phyloP scores from a whole-genome alignment of 2,329 filamentous ascomycete species.

The Alternaria angustiovoidea region DNA sequence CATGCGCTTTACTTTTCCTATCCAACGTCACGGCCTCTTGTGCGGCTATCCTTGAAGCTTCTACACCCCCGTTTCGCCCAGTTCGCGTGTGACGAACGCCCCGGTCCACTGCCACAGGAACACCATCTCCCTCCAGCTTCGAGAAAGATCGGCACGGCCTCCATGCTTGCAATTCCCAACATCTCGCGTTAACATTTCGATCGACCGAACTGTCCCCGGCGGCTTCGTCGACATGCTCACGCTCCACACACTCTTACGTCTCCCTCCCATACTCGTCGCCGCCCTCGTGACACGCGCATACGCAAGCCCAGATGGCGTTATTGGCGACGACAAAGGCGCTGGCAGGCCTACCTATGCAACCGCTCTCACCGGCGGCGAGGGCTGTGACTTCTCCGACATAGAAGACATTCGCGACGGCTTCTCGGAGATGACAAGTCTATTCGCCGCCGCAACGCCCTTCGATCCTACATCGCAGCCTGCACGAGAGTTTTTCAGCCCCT shows the following conservation, averaged over 20 bases:
- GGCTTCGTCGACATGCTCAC: constrained; percentile 32
- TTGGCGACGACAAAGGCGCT: constrained; percentile 32
- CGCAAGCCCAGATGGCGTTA: constrained; percentile 34
- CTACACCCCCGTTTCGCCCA: not conserved
- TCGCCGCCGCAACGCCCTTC: constrained; percentile 35
- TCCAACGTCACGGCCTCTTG: not conserved
- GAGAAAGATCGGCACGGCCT: constrained; percentile 11
- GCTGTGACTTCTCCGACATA: constrained; percentile 36
- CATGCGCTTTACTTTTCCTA: constrained; percentile 10
- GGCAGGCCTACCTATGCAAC: constrained; percentile 29
- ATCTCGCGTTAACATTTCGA: constrained; percentile 5
- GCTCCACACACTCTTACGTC: constrained; percentile 26
- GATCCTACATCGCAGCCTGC: constrained; percentile 33
- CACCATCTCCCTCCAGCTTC: not conserved
- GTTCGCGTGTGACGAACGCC: constrained; percentile 2
- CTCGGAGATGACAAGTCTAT: constrained; percentile 43
- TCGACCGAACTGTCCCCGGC: constrained; percentile 8
- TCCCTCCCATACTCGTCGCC: constrained; percentile 33
- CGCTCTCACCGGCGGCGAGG: constrained; percentile 42
- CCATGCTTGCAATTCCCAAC: constrained; percentile 9
- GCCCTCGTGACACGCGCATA: constrained; percentile 31
- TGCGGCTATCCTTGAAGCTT: constrained; percentile 7
- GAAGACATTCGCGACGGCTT: constrained; percentile 42
- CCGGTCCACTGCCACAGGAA: not conserved
- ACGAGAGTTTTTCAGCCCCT: constrained; percentile 41